These are phyloP conservation scores for Neurospora crassa DNA, from an alignment of 2,329 filamentous ascomycete species.

Conservation along the genomic window DNA sequence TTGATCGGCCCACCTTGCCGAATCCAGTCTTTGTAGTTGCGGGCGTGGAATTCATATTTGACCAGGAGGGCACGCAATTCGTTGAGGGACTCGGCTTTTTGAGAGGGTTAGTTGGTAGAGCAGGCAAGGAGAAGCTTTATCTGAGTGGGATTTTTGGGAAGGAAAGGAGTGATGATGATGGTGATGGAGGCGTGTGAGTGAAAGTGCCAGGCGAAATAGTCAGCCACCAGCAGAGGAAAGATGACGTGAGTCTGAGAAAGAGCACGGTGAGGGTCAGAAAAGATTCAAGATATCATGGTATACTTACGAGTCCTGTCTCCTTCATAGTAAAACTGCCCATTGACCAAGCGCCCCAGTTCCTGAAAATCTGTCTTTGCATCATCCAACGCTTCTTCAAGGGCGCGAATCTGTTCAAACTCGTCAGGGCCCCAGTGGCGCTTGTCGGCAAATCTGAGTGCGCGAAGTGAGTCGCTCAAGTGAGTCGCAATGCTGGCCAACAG, in stretches of 20 bases:
- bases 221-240: background rate
- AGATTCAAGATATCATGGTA: background rate
- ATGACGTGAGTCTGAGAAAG: background rate
- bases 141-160: background rate
- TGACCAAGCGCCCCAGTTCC: slow-evolving; percentile 43
- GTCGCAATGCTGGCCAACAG: slow-evolving; percentile 49
- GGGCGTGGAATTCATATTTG: slow-evolving; percentile 37
- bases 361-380: slow-evolving; percentile 53
- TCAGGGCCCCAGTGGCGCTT: slow-evolving; percentile 49
- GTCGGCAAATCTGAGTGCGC: slow-evolving; percentile 46
- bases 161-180: background rate
- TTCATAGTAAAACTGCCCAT: slow-evolving; percentile 48
- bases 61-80: slow-evolving; percentile 38
- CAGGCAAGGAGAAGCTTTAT: background rate
- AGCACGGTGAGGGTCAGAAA: background rate
- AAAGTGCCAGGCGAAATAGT: background rate
- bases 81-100: slow-evolving; percentile 39
- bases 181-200: background rate
- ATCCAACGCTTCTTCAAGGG: slow-evolving; percentile 45
- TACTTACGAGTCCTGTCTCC: slow-evolving; percentile 44
- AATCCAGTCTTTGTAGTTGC: slow-evolving; percentile 45
- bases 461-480: slow-evolving; percentile 41
- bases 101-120: background rate
- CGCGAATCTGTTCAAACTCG: slow-evolving; percentile 49
- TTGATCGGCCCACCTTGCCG: slow-evolving; percentile 45